Base-by-base conservation (phyloP, 768 basidiomycete genomes). In the Pulveroboletus sp. region DNA sequence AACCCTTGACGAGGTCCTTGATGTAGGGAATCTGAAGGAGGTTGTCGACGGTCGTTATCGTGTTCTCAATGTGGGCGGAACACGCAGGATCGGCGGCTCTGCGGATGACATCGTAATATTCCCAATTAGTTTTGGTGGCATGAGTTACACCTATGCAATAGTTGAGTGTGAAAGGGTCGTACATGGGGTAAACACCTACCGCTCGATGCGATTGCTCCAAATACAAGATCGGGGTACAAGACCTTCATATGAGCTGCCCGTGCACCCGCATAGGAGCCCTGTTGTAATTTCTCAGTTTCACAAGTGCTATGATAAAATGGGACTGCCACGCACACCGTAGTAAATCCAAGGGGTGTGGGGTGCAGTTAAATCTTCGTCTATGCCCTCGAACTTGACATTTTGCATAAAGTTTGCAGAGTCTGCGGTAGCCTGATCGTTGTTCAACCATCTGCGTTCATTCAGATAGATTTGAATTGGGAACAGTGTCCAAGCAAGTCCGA, bases 331-430 rank as follows among this genome's bases (percentile, higher is more conserved):
- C 64, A 91, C 94, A 13, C 95, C 95, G 59, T 95, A 95, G 65
- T 95, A 93, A 47, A 93, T 91, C 90, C 90, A 93, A 9, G 90
- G 88, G 2, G 85, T 85, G 24, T 70, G 71, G 16, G 86, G 80
- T 11, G 90, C 78, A 16, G 85, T 86, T 55, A 91, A 59, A 59
- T 88, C 79, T 58, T 85, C 84, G 2, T 77, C 68, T 41, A 94
- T 80, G 1, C 82, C 87, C 7, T 75, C 67, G 57, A 94, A 86
- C 58, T 83, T 78, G 63, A 95, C 81, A 51, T 85, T 80, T 7
- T 77, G 72, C 80, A 97, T 92, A 62, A 99, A 97, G 67, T 87
- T 81, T 5, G 93, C 94, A 32, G 90, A 92, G 70, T 99, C 95
- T 6, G 89, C 87, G 2, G 90, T 80, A 3, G 94, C 77, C 62